Percentiles rank a stretch among this genome's conserved stretches.
Evolutionary conservation across 768 basidiomycete genomes (phyloP).

Genomic region (Favolaschia claudopus): DNA sequence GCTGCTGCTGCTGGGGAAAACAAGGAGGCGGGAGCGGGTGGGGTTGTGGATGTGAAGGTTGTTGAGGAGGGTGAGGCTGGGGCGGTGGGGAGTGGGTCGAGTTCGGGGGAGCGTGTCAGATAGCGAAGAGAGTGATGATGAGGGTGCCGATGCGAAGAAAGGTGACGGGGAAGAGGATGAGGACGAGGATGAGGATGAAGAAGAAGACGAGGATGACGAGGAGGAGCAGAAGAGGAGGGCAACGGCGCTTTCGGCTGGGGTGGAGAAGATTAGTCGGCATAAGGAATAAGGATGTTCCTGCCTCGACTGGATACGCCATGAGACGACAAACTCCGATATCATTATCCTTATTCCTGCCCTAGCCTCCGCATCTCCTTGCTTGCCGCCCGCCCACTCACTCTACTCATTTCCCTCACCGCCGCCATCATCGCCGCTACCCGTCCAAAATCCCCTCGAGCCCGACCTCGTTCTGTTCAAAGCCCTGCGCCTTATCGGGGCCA

Average conservation of each 20-base stretch:
- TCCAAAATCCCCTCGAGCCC: too few relatives aligned
- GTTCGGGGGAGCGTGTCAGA: background rate
- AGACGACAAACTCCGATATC: background rate
- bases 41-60: conserved; percentile 1
- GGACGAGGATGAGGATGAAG: conserved; percentile 28
- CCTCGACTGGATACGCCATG: too few relatives aligned
- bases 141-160: background rate
- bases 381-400: too few relatives aligned
- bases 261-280: conserved; percentile 30
- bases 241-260: conserved; percentile 28
- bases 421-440: too few relatives aligned
- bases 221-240: conserved; percentile 20
- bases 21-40: background rate
- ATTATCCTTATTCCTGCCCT: too few relatives aligned
- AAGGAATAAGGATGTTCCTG: conserved; percentile 18
- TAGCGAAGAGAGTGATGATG: background rate
- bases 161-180: conserved; percentile 22
- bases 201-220: conserved; percentile 29
- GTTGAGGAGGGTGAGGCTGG: conserved; percentile 1
- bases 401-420: too few relatives aligned
- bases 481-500: too few relatives aligned
- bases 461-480: too few relatives aligned
- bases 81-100: background rate
- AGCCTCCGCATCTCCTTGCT: too few relatives aligned
- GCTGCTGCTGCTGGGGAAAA: background rate